These are phyloP conservation scores for Prunus kanzakura DNA, from an alignment of 306 rosid genomes.

Conservation along the genomic window DNA sequence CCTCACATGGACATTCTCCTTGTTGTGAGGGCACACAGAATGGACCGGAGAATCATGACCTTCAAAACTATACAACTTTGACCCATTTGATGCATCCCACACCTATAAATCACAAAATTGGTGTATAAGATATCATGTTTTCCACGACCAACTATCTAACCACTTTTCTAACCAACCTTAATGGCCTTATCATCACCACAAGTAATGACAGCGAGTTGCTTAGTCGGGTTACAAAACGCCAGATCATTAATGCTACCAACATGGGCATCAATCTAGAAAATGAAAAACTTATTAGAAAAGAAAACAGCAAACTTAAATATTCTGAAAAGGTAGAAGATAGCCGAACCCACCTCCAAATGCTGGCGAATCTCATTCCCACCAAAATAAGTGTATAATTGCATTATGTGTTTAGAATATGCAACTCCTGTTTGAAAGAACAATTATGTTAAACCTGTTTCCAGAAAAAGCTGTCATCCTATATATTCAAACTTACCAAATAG, in stretches of 20 bases:
- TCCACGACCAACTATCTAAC: neutral
- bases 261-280: slow-evolving; percentile 53
- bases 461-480: neutral
- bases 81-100: slow-evolving; percentile 81
- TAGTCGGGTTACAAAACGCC: slow-evolving; percentile 33
- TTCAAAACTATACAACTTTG: slow-evolving; percentile 60
- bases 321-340: neutral
- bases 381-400: slow-evolving; percentile 71
- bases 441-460: neutral
- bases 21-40: slow-evolving; percentile 80
- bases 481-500: slow-evolving; percentile 69
- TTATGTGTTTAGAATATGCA: slow-evolving; percentile 81
- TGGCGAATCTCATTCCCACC: slow-evolving; percentile 64
- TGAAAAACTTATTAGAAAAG: slow-evolving; percentile 6
- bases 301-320: neutral
- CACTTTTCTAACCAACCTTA: slow-evolving; percentile 41
- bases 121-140: slow-evolving; percentile 9
- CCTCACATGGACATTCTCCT: slow-evolving; percentile 73
- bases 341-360: slow-evolving; percentile 65
- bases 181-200: slow-evolving; percentile 55
- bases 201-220: slow-evolving; percentile 33
- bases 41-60: slow-evolving; percentile 90
- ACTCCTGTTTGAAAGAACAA: slow-evolving; percentile 54
- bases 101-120: slow-evolving; percentile 42
- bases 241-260: slow-evolving; percentile 52